A percentile compares a stretch with the other conserved stretches of the same genome.
Evolutionary conservation across 345 rosid genomes (phyloP).

Genomic region (Durio zibethinus): DNA sequence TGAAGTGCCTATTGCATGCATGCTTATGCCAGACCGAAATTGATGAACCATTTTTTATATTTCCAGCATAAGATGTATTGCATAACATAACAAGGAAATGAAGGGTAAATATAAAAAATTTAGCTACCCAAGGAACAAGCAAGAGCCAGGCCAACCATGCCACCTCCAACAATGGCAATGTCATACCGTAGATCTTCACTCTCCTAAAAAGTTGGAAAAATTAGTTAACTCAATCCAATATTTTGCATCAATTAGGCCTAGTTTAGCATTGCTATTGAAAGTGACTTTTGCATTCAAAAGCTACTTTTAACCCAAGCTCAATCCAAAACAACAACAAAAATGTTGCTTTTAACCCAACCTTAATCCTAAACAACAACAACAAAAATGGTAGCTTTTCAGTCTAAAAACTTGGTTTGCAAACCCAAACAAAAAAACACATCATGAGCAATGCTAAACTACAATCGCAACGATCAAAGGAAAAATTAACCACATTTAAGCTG

Average conservation of each 20-base stretch:
- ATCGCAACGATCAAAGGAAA: background rate
- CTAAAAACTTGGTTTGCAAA: too few relatives aligned
- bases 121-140: slow-evolving; percentile 84
- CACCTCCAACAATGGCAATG: slow-evolving; percentile 91
- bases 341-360: too few relatives aligned
- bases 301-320: too few relatives aligned
- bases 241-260: background rate
- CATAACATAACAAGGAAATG: background rate
- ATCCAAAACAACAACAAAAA: too few relatives aligned
- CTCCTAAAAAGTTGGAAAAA: slow-evolving; percentile 29
- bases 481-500: background rate
- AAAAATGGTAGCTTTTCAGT: too few relatives aligned
- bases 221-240: background rate
- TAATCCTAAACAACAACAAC: too few relatives aligned
- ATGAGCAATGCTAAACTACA: too few relatives aligned
- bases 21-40: background rate
- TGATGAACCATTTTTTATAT: background rate
- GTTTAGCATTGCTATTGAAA: too few relatives aligned
- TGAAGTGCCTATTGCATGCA: background rate
- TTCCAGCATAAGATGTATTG: background rate
- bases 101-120: background rate
- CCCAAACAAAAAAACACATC: too few relatives aligned
- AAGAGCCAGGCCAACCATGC: slow-evolving; percentile 96
- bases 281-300: too few relatives aligned
- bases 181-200: slow-evolving; percentile 48